Base-by-base conservation (phyloP, 2,329 filamentous ascomycete genomes). In the Cladophialophora chaetospira region DNA sequence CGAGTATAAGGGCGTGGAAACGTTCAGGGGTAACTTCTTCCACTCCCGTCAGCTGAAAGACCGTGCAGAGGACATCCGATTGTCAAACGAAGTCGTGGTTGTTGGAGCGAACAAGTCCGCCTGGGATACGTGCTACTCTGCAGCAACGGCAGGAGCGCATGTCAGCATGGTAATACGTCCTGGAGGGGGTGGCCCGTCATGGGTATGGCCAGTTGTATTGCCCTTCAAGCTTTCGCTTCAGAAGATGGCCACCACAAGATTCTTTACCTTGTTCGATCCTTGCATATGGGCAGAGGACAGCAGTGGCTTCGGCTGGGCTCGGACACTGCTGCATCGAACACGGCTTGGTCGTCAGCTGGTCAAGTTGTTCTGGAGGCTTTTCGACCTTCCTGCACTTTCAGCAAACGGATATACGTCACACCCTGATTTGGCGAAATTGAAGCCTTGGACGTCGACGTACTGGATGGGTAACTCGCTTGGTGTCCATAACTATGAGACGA, bases 241-340 rank as follows among this genome's bases (percentile, higher is more conserved):
- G 70, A 83, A 86, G 64, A 77, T 91, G 3, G 79, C 87, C 3
- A 80, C 82, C 28, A 87, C 82, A 0, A 83, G 88, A 0, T 78
- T 88, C 61, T 72, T 91, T 51, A 88, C 84, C 1, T 91, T 86
- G 84, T 84, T 92, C 70, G 86, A 82, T 49, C 88, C 89, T 0
- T 91, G 88, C 67, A 79, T 88, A 11, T 92, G 87, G 85, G 86
- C 85, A 3, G 75, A 78, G 1, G 80, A 15, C 2, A 51, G 78
- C 17, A 40, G 78, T 17, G 77, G 73, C 4, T 75, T 69, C 38
- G 13, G 28, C 13, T 67, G 68, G 8, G 63, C 79, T 1, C 73
- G 79, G 5, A 63, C 66, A 2, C 76, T 82, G 51, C 65, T 85
- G 17, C 82, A 85, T 58, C 68, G 72, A 2, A 83, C 80, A 0